These are phyloP conservation scores for Mucor indicus DNA, from an alignment of 371 early-diverging fungal species.

Conservation along the genomic window DNA sequence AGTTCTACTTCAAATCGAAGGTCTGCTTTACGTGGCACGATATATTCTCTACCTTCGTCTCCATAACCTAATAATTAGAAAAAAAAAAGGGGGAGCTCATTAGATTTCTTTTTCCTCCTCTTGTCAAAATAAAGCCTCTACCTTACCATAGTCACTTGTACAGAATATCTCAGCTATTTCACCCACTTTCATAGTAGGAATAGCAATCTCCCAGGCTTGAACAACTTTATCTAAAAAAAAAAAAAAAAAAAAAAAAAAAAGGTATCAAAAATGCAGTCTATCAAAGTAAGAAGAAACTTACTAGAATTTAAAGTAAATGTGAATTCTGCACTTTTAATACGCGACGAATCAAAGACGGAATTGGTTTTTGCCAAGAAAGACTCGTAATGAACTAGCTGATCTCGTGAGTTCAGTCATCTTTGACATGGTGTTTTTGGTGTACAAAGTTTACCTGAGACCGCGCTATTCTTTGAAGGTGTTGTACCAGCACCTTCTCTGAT, in stretches of 20 bases:
- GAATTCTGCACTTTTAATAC: constrained; percentile 18
- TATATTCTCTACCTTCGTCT: constrained; percentile 44
- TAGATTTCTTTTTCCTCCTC: background rate
- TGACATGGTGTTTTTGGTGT: no score
- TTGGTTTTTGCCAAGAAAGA: constrained; percentile 18
- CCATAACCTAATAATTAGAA: constrained; percentile 47
- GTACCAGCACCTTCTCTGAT: constrained; percentile 24
- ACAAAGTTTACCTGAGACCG: constrained; percentile 29
- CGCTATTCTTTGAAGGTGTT: constrained; percentile 14
- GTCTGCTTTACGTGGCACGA: constrained; percentile 53
- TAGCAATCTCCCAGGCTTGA: constrained; percentile 58
- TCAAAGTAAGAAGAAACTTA: background rate
- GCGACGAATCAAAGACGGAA: constrained; percentile 36
- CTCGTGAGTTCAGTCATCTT: no score
- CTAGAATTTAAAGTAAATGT: constrained; percentile 12
- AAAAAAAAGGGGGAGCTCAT: background rate
- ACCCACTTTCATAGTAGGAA: constrained; percentile 60
- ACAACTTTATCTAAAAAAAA: constrained; percentile 45
- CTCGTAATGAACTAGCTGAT: constrained; percentile 35
- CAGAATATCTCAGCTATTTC: constrained; percentile 53
- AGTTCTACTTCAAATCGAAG: constrained; percentile 56
- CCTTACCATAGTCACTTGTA: constrained; percentile 56
- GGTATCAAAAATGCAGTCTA: background rate
- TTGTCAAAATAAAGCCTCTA: background rate
- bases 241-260: no score